Evolutionary conservation across 2,329 filamentous ascomycete species (phyloP), one percentile per base, ranked within the genome.

Genomic region (Hypoxylon sp.): DNA sequence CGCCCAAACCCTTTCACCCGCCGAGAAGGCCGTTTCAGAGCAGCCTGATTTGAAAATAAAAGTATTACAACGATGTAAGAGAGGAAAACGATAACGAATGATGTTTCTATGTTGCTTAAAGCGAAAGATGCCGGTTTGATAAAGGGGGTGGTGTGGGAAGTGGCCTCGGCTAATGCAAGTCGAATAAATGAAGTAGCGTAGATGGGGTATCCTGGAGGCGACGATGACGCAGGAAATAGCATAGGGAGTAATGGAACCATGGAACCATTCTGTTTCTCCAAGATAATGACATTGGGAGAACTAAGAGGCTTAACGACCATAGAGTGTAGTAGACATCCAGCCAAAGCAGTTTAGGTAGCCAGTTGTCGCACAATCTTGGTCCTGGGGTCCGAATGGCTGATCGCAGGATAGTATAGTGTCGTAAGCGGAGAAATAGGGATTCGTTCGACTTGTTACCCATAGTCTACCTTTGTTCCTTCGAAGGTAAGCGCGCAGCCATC

Each of bases 51-150:
- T 12, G 2, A 28, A 32, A 32, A 22, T 14, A 2, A 20, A 36
- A 26, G n/a, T 57, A 57, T 57, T 57, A 57, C 44, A 46, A 56
- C n/a, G n/a, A 46, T 16, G n/a, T 57, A 22, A 46, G 20, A 14
- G 20, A 57, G 26, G 30, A 30, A 9, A 26, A 38, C 20, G 28
- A 33, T 28, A 12, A 32, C 44, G 53, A 57, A 22, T 28, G 53
- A 22, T 45, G 30, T 36, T 55, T 12, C 28, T 22, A 22, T 45
- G 30, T 36, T 55, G 18, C 28, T 22, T 46, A 18, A n/a, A 22
- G 26, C 14, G 22, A 24, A 16, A 46, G 20, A 46, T 40, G 16
- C 16, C 36, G 20, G 7, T 4, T 40, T 40, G 36, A 40, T 2
- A 40, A 40, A 40, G 12, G 36, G 36, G 16, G 16, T 16, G 36